Evolutionary conservation across 1,139 yeast species (phyloP).

Genomic region (Candida dubliniensis): DNA sequence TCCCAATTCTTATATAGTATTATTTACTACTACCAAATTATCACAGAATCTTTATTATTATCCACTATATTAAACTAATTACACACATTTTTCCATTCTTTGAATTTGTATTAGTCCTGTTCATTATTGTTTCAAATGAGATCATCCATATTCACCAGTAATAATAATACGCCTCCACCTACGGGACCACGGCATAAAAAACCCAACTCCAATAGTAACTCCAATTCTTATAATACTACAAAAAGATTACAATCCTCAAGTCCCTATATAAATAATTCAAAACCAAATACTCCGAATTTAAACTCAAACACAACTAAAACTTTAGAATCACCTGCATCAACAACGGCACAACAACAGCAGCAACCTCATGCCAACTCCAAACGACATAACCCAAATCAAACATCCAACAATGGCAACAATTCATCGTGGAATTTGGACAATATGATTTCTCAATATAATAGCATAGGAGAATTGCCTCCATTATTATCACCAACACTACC

Average conservation of each 20-base stretch:
- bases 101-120: too few species aligned
- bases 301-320: background rate
- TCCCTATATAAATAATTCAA: conserved; percentile 18
- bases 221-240: background rate
- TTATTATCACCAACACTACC: conserved; percentile 46
- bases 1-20: too few species aligned
- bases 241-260: conserved; percentile 18
- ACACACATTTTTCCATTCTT: too few species aligned
- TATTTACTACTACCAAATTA: too few species aligned
- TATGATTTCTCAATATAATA: conserved; percentile 35
- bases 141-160: conserved; percentile 38
- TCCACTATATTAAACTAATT: too few species aligned
- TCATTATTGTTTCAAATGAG: conserved; percentile 8
- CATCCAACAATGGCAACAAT: background rate
- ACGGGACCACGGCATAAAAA: conserved; percentile 1
- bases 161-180: conserved; percentile 10
- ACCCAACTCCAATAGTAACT: background rate
- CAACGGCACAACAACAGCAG: too few species aligned
- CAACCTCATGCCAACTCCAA: too few species aligned
- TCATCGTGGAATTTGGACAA: conserved; percentile 46
- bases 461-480: conserved; percentile 39
- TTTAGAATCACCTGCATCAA: background rate
- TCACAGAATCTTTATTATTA: too few species aligned
- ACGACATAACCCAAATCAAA: background rate
- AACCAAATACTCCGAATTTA: conserved; percentile 13